A percentile compares a stretch with the other conserved stretches of the same genome.
These are phyloP conservation scores for Globisporangium recalcitrans DNA, from an alignment of 352 stramenopile genomes.

Conservation along the genomic window DNA sequence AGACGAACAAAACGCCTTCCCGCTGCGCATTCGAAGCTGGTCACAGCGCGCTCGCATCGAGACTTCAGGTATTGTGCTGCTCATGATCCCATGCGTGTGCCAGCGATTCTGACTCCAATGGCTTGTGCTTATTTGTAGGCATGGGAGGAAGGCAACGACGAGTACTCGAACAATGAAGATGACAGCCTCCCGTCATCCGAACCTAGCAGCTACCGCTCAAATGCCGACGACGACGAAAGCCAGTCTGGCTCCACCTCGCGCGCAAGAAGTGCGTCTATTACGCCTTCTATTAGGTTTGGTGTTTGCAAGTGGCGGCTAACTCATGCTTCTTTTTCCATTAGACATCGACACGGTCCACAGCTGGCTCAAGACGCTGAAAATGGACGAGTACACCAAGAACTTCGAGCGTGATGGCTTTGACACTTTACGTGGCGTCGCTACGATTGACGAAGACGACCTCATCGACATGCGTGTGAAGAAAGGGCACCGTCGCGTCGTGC, in stretches of 20 bases:
- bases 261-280: constrained; percentile 38
- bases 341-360: constrained; percentile 79
- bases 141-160: constrained; percentile 87
- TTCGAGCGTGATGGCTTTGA: constrained; percentile 88
- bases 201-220: constrained; percentile 16
- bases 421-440: constrained; percentile 76
- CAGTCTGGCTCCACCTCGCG: constrained; percentile 23
- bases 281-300: neutral
- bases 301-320: neutral
- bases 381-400: constrained; percentile 85
- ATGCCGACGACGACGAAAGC: constrained; percentile 41
- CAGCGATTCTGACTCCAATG: neutral
- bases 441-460: constrained; percentile 83
- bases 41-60: constrained; percentile 70
- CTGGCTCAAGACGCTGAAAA: constrained; percentile 84
- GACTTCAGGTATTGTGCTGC: constrained; percentile 36
- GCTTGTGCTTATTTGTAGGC: constrained; percentile 23
- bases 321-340: constrained; percentile 15
- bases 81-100: neutral
- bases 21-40: constrained; percentile 83
- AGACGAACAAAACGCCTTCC: constrained; percentile 87
- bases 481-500: constrained; percentile 75
- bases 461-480: constrained; percentile 89
- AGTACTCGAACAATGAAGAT: constrained; percentile 76
- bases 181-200: constrained; percentile 19